These are phyloP conservation scores for Davidsoniella virescens DNA, from an alignment of 2,329 filamentous ascomycete genomes.

Conservation along the genomic window DNA sequence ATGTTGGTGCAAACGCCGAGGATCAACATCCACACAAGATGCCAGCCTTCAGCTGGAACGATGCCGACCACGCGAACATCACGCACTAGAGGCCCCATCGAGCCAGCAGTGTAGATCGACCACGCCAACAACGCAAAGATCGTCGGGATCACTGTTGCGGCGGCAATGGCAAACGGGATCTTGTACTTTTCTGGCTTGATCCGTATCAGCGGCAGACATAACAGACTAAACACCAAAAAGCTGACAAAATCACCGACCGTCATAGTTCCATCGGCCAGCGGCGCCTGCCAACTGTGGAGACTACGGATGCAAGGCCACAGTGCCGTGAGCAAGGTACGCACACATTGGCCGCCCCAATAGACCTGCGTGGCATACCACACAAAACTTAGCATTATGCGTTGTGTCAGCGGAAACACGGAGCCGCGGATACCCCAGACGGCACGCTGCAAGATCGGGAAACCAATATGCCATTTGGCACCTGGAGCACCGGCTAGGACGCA, in stretches of 20 bases:
- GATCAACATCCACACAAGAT: slow-evolving; percentile 18
- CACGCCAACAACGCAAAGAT: slow-evolving; percentile 29
- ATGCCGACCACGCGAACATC: slow-evolving; percentile 16
- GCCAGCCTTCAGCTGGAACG: slow-evolving; percentile 12
- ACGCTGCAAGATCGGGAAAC: slow-evolving; percentile 25
- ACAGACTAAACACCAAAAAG: slow-evolving; percentile 23
- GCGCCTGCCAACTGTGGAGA: slow-evolving; percentile 19
- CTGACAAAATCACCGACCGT: slow-evolving; percentile 26
- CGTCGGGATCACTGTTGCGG: slow-evolving; percentile 25
- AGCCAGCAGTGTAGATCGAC: slow-evolving; percentile 27
- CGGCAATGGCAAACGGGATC: slow-evolving; percentile 26
- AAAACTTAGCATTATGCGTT: slow-evolving; percentile 32
- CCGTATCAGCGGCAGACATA: slow-evolving; percentile 31
- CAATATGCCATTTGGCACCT: slow-evolving; percentile 26
- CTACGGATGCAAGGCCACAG: slow-evolving; percentile 30
- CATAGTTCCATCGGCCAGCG: slow-evolving; percentile 17
- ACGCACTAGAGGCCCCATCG: slow-evolving; percentile 25
- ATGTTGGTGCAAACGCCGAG: slow-evolving; percentile 19
- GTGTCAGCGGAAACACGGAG: slow-evolving; percentile 24
- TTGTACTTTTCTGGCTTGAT: slow-evolving; percentile 32
- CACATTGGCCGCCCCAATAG: slow-evolving; percentile 17
- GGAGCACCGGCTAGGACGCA: slow-evolving; percentile 26
- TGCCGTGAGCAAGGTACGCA: slow-evolving; percentile 25
- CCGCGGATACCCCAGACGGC: slow-evolving; percentile 26
- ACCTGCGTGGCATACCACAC: slow-evolving; percentile 33